Percentiles rank a stretch among this genome's conserved stretches.
These are phyloP conservation scores for Cadophora sp. DNA, from an alignment of 2,329 filamentous ascomycete species.

Conservation along the genomic window DNA sequence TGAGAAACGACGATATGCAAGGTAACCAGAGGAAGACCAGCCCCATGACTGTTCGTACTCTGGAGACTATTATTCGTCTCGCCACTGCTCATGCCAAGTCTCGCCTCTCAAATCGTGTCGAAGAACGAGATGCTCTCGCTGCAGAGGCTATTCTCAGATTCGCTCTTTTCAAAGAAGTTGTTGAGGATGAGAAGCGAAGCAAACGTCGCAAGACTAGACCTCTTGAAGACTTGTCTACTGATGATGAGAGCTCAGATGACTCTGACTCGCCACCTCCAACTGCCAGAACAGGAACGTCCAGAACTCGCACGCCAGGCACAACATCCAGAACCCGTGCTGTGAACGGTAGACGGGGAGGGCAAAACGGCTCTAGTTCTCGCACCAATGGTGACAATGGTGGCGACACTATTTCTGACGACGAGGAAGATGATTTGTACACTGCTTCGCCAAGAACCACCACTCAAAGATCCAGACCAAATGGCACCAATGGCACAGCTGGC, in stretches of 20 bases:
- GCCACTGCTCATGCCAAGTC: slow-evolving; percentile 96
- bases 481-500: slow-evolving; percentile 23
- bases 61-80: slow-evolving; percentile 97
- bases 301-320: slow-evolving; percentile 41
- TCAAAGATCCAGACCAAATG: slow-evolving; percentile 32
- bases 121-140: slow-evolving; percentile 85
- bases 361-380: slow-evolving; percentile 44
- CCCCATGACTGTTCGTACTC: slow-evolving; percentile 93
- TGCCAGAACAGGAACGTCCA: slow-evolving; percentile 41
- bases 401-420: slow-evolving; percentile 51
- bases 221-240: slow-evolving; percentile 62
- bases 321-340: slow-evolving; percentile 44
- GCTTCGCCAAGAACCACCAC: slow-evolving; percentile 40
- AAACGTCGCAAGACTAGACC: slow-evolving; percentile 76
- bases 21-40: slow-evolving; percentile 92
- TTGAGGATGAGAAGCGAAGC: slow-evolving; percentile 80
- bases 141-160: slow-evolving; percentile 92
- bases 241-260: slow-evolving; percentile 65
- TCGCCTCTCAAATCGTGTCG: slow-evolving; percentile 84
- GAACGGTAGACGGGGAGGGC: slow-evolving; percentile 36
- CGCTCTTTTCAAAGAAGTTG: slow-evolving; percentile 95
- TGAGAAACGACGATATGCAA: slow-evolving; percentile 95
- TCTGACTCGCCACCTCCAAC: slow-evolving; percentile 41
- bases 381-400: slow-evolving; percentile 54
- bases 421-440: slow-evolving; percentile 47